Evolutionary conservation across 2,329 filamentous ascomycete species (phyloP), one percentile per base, ranked within the genome.

Genomic region (Thielaviopsis punctulata): DNA sequence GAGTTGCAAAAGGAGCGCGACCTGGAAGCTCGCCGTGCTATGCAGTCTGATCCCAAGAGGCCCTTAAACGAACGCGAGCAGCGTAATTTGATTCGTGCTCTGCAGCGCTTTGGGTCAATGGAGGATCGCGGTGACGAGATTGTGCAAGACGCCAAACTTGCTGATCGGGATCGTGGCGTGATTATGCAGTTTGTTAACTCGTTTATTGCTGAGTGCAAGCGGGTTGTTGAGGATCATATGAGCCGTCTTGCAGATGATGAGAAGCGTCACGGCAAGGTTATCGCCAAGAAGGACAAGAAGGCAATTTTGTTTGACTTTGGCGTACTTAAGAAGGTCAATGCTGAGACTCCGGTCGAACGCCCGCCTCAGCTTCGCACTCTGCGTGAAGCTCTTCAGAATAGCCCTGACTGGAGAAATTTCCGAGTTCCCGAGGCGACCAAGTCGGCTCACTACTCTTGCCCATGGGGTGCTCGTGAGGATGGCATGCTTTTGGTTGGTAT

Each of bases 251-350:
- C 88, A 30, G 80, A 84, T 56, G 86, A 88, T 61, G 87, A 95
- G 59, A 86, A 92, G 65, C 79, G 84, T 57, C 75, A 77, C 0
- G 86, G 86, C 62, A 93, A 92, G 63, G 75, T 80, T 2, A 68
- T 93, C 52, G 94, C 90, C 0, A 95, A 96, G 71, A 98, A 98
- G 66, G 92, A 98, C 63, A 87, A 87, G 66, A 98, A 98, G 67
- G 92, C 92, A 0, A 86, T 98, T 18, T 71, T 98, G 45, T 95
- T 98, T 60, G 89, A 96, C 63, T 95, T 89, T 66, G 82, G 84
- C 45, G 87, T 89, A 52, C 83, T 95, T 49, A 94, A 94, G 66
- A 89, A 94, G 60, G 78, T 95, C 61, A 98, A 98, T 62, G 92
- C 92, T 0, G 88, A 95, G 66, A 96, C 92, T 0, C 84, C 95